Base-by-base conservation (phyloP, 2,329 filamentous ascomycete genomes). In the Paramyrothecium sp. region DNA sequence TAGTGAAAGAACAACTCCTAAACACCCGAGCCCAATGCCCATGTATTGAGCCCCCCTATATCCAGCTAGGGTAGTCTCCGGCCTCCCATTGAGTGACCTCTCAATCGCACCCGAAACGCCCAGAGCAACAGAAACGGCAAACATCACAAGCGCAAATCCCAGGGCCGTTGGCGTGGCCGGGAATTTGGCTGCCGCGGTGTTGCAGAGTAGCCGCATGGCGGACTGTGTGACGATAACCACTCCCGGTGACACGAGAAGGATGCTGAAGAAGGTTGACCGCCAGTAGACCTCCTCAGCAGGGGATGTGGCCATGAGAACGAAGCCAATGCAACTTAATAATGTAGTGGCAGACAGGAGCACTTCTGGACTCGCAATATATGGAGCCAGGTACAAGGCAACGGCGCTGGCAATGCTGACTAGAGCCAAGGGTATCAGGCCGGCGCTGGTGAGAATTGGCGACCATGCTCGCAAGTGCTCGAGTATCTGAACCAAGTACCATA, bases 21-120 rank as follows among this genome's bases (percentile, higher is more conserved):
- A 26, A 48, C 54, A 61, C 48, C 61, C 57, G 19, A 67, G 47
- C 16, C 64, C 64, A 17, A 66, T 19, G 1, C 64, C 64, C 54
- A 69, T 58, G 41, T 65, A 69, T 53, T 66, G 64, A 13, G 63
- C 66, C 44, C 61, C 61, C 51, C 63, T 53, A 50, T 65, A 68
- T 17, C 62, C 62, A 51, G 56, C 53, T 3, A 65, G 54, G n/a
- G 57, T 51, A 23, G 54, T 46, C 4, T 52, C 60, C 11, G 55
- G 62, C 3, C 54, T 54, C 7, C 56, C 48, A 33, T 52, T 38
- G 16, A 59, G 55, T 13, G 58, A 52, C 49, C 52, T 61, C 53
- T 68, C 64, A 20, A 68, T 61, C 19, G 63, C 55, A 12, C 64
- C 64, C 41, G 65, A 64, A 61, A 68, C 61, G 5, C 65, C 66